phyloP scores from a whole-genome alignment of 1,284 basidiomycete genomes.

The Ustilago nuda region DNA sequence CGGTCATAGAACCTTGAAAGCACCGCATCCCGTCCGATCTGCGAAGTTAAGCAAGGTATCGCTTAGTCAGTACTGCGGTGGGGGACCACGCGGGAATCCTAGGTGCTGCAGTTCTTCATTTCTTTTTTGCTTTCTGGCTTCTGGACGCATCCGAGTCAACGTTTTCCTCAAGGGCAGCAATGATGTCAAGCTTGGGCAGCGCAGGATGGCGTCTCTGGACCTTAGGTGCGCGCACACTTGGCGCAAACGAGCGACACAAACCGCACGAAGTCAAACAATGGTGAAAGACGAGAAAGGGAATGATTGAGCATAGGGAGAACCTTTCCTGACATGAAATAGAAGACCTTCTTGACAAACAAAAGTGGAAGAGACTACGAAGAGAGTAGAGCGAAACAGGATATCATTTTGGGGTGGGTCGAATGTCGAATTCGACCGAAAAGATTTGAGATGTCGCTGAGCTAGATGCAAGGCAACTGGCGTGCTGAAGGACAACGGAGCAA shows the following conservation, averaged over 20 bases:
- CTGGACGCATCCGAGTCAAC: neutral
- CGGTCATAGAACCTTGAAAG: constrained; percentile 82
- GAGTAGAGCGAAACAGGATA: neutral
- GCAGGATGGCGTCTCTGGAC: neutral
- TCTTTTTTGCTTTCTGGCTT: neutral
- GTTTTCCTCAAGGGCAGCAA: neutral
- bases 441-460: neutral
- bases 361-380: neutral
- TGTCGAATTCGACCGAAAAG: constrained; percentile 15
- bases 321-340: neutral
- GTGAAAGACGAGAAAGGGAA: neutral
- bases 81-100: constrained; percentile 85
- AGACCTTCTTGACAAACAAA: neutral
- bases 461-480: neutral
- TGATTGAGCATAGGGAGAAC: constrained; percentile 12
- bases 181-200: neutral
- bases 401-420: neutral
- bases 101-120: constrained; percentile 75
- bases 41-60: constrained; percentile 82
- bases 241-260: neutral
- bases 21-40: constrained; percentile 84
- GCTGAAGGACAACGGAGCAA: neutral
- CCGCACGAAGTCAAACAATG: neutral
- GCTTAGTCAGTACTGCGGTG: constrained; percentile 85
- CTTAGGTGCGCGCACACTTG: neutral